phyloP scores from a whole-genome alignment of 345 rosid genomes.

The Lumnitzera racemosa region DNA sequence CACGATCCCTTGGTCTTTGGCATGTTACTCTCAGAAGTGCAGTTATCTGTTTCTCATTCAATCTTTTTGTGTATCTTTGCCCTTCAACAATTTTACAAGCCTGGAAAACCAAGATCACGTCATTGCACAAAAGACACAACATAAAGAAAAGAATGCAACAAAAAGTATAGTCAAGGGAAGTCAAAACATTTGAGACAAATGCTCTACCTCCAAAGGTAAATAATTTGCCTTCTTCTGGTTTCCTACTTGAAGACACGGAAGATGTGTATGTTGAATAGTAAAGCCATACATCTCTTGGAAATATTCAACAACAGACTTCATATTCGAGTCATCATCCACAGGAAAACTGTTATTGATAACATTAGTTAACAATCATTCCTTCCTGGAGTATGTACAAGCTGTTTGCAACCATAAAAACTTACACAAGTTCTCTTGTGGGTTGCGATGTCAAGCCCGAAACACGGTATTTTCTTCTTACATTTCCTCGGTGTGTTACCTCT shows the following conservation, averaged over 20 bases:
- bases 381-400: background rate
- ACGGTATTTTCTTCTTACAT: slow-evolving; percentile 90
- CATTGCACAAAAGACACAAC: background rate
- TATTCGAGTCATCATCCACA: slow-evolving; percentile 82
- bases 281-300: slow-evolving; percentile 99
- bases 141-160: background rate
- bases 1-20: slow-evolving; percentile 93
- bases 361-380: background rate
- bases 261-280: slow-evolving; percentile 80
- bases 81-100: slow-evolving; percentile 99
- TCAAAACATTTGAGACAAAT: no score
- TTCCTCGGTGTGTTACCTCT: slow-evolving; percentile 93
- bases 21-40: slow-evolving; percentile 89
- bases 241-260: slow-evolving; percentile 99
- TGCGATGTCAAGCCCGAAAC: slow-evolving; percentile 96
- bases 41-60: slow-evolving; percentile 94
- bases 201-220: slow-evolving; percentile 93
- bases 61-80: slow-evolving; percentile 83
- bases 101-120: slow-evolving; percentile 22
- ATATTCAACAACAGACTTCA: slow-evolving; percentile 97
- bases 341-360: slow-evolving; percentile 56
- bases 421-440: slow-evolving; percentile 95
- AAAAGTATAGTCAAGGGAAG: no score
- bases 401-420: slow-evolving; percentile 15
- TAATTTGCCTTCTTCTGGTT: slow-evolving; percentile 96